Base-by-base conservation (phyloP, 1,284 basidiomycete genomes). In the Rhodotorula sp. region DNA sequence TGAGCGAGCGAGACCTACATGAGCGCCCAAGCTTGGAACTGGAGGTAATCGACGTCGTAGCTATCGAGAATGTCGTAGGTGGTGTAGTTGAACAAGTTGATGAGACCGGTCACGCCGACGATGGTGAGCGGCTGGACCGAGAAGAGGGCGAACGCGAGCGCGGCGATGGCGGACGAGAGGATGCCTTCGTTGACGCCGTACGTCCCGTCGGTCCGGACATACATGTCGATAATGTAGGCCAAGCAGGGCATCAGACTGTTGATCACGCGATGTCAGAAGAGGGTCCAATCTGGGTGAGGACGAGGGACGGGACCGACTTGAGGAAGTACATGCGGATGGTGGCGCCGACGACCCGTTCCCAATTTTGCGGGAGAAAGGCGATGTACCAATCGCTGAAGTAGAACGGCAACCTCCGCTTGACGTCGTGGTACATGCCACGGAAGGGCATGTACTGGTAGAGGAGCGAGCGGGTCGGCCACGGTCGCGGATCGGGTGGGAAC, bases 51-150 rank as follows among this genome's bases (percentile, higher is more conserved):
- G 10, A 87, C 83, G 72, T 88, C 84, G 14, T 83, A 75, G 69
- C 84, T 83, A 75, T 85, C 79, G 67, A 93, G 84, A 69, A 95
- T 93, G 77, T 90, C 85, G 80, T 86, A 94, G 61, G 95, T 92
- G 7, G 90, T 93, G 82, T 92, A 93, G 83, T 95, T 95, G 79
- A 95, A 89, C 10, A 95, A 90, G 49, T 67, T 67, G 64, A 81
- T 82, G 52, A 83, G 76, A 88, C 91, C 92, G 26, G 95, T 97
- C 3, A 98, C 93, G 16, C 95, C 95, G 4, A 93, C 92, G 69
- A 97, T 95, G 62, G 92, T 91, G 2, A 97, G 84, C 0, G 95
- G 95, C 80, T 98, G 95, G 14, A 90, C 92, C 4, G 92, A 90
- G 69, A 98, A 89, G 58, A 95, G 81, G 1, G 93, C 89, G 77